Percentiles rank a stretch among this genome's conserved stretches.
These are phyloP conservation scores for Leccinum olivaceopallidum DNA, from an alignment of 768 basidiomycete species.

Conservation along the genomic window DNA sequence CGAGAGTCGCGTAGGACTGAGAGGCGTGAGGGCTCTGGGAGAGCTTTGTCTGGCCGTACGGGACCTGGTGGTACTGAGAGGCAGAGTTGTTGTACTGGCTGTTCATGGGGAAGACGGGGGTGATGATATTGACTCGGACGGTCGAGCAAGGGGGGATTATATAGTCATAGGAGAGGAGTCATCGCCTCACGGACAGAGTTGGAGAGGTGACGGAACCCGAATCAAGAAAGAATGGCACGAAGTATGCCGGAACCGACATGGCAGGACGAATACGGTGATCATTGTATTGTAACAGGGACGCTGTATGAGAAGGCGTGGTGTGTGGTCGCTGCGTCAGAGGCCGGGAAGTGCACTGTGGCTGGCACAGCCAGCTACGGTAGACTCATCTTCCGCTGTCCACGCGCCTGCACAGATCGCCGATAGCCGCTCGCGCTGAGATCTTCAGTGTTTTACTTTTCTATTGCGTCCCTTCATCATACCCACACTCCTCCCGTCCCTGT, in stretches of 20 bases:
- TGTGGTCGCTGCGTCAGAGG: constrained; percentile 11
- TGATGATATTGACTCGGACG: neutral
- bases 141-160: constrained; percentile 22
- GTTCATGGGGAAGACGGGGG: constrained; percentile 23
- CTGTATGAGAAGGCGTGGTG: constrained; percentile 15
- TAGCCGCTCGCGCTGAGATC: constrained; percentile 3
- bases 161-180: constrained; percentile 20
- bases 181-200: constrained; percentile 27
- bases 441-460: neutral
- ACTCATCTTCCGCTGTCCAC: constrained; percentile 11
- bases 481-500: constrained; percentile 4
- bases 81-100: constrained; percentile 24
- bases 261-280: constrained; percentile 23
- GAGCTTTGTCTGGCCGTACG: constrained; percentile 25
- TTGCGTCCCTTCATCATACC: neutral
- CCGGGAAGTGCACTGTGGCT: constrained; percentile 12
- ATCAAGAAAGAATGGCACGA: constrained; percentile 22
- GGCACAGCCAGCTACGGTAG: constrained; percentile 13
- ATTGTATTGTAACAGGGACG: constrained; percentile 12
- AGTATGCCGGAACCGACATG: constrained; percentile 32
- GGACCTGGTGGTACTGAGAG: constrained; percentile 13
- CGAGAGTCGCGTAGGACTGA: constrained; percentile 23
- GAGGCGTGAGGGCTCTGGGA: constrained; percentile 11
- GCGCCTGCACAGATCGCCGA: constrained; percentile 4
- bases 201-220: constrained; percentile 18